These are phyloP conservation scores for Blepharisma undulans DNA, from an alignment of 169 alveolate genomes.

Conservation along the genomic window DNA sequence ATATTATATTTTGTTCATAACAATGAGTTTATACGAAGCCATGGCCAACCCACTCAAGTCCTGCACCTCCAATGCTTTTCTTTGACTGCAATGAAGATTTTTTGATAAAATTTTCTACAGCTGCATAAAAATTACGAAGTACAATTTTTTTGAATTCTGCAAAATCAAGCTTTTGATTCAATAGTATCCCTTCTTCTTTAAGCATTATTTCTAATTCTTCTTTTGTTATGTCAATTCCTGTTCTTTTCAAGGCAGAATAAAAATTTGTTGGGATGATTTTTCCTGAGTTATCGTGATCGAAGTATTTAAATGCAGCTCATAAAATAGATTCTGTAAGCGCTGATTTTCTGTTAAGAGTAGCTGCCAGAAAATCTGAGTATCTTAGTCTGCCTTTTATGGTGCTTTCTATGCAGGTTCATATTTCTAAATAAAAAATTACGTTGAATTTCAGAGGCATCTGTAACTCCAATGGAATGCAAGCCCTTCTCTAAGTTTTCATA, in stretches of 20 bases:
- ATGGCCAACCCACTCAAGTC: neutral
- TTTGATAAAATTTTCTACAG: neutral
- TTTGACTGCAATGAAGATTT: neutral
- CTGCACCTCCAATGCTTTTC: neutral
- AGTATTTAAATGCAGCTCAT: slow-evolving; percentile 11
- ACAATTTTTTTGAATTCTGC: neutral
- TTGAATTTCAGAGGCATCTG: no score
- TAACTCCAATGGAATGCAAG: no score
- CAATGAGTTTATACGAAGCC: neutral
- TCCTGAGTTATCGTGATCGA: slow-evolving; percentile 35
- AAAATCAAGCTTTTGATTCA: neutral
- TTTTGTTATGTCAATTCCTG: slow-evolving; percentile 47
- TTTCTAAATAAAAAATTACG: no score
- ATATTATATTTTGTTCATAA: no score
- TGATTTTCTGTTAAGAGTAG: neutral
- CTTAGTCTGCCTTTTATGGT: no score
- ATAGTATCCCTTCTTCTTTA: slow-evolving; percentile 36
- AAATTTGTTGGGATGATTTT: slow-evolving; percentile 54
- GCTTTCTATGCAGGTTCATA: no score
- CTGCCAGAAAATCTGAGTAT: slow-evolving; percentile 21
- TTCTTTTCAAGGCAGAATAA: slow-evolving; percentile 47
- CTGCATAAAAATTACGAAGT: neutral
- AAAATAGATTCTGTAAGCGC: neutral
- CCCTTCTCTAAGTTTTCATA: no score
- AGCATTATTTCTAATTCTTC: slow-evolving; percentile 48